phyloP scores from a whole-genome alignment of 345 rosid genomes.

The Viola odorata region DNA sequence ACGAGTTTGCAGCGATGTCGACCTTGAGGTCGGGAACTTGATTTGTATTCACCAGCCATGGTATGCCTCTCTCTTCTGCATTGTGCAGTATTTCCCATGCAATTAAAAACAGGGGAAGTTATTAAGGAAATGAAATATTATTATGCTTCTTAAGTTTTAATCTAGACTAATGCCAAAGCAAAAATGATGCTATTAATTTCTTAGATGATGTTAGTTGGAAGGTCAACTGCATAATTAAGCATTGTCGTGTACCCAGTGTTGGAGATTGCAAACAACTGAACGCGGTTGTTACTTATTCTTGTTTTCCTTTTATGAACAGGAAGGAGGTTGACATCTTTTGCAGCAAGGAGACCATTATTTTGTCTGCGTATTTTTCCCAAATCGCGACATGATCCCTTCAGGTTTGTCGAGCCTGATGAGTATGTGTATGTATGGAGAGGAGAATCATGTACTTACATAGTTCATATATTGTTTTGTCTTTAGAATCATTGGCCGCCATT shows the following conservation, averaged over 20 bases:
- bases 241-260: not conserved
- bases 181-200: not conserved
- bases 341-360: conserved; percentile 34
- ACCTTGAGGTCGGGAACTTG: conserved; percentile 67
- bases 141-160: no score
- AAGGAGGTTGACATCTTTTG: conserved; percentile 51
- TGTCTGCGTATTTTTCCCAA: conserved; percentile 52
- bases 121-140: no score
- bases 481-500: no score
- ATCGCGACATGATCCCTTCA: conserved; percentile 12
- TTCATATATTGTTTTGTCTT: no score
- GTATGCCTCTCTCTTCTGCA: conserved; percentile 30
- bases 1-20: conserved; percentile 67
- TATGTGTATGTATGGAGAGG: not conserved
- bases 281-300: not conserved
- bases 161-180: no score
- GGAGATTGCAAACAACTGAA: not conserved
- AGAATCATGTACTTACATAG: no score
- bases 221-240: not conserved
- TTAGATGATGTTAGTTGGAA: not conserved
- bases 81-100: no score
- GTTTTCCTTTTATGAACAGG: conserved; percentile 42
- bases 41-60: conserved; percentile 64
- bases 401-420: not conserved
- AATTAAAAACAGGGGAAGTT: no score